Evolutionary conservation across 2,329 filamentous ascomycete species (phyloP), one percentile per base, ranked within the genome.

Genomic region (Penicillium brasilianum): DNA sequence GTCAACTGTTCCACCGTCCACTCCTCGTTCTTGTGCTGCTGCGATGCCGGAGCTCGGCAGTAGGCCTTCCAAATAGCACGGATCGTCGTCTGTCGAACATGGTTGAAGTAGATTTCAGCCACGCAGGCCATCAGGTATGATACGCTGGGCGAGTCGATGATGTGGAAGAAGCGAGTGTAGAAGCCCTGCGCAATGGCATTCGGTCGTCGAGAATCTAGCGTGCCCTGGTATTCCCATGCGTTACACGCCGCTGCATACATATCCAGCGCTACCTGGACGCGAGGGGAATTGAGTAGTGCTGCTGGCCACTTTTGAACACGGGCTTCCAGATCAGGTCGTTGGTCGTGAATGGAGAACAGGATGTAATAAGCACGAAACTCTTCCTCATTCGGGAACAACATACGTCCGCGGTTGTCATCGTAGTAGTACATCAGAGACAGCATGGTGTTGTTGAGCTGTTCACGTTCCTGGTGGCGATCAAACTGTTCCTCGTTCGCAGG

Each of bases 101-200:
- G 76, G 57, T 84, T 84, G 74, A 89, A 89, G 63, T 85, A 84
- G 11, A 87, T 83, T 67, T 89, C 87, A 1, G 86, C 84, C 25
- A 87, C 85, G 72, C 87, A 89, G 8, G 83, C 86, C 83, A 87
- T 85, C 8, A 88, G 75, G 67, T 88, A 89, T 0, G 87, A 85
- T 1, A 86, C 81, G 34, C 80, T 77, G 3, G 78, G 78, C 0
- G 86, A 88, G 57, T 79, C 78, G 44, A 89, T 73, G 18, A 87
- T 68, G 10, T 77, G 79, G 80, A 87, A 89, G 66, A 88, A 88
- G 2, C 79, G 77, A 51, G 81, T 75, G 72, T 84, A 86, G 62
- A 88, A 85, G 28, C 83, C 83, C 63, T 86, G 84, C 7, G 84
- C 85, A 57, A 87, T 81, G 8, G 82, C 75, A 66, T 84, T 84